Evolutionary conservation across 352 stramenopile species (phyloP).

Genomic region (Phytophthora tubulina): DNA sequence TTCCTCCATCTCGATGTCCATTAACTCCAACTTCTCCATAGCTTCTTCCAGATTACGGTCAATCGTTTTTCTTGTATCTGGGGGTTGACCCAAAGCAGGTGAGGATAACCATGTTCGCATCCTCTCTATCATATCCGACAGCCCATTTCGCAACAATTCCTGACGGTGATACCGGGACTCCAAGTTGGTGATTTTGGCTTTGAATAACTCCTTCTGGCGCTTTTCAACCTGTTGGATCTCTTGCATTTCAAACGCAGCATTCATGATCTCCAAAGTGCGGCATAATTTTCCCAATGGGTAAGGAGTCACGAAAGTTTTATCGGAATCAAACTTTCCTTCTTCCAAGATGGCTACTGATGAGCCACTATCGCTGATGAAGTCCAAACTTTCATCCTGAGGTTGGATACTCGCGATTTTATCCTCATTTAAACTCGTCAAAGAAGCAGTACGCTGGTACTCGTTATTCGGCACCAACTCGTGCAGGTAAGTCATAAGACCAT

Average conservation of each 20-base stretch:
- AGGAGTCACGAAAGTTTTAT: slow-evolving; percentile 23
- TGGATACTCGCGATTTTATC: slow-evolving; percentile 23
- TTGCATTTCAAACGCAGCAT: slow-evolving; percentile 58
- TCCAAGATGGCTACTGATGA: slow-evolving; percentile 55
- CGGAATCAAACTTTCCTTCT: slow-evolving; percentile 29
- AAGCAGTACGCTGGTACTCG: slow-evolving; percentile 9
- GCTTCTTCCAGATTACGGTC: slow-evolving; percentile 34
- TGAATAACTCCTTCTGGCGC: slow-evolving; percentile 31
- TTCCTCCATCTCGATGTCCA: slow-evolving; percentile 45
- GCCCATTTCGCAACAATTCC: slow-evolving; percentile 39
- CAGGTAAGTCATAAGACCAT: slow-evolving; percentile 32
- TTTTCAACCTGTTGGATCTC: slow-evolving; percentile 42
- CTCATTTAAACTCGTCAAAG: slow-evolving; percentile 23
- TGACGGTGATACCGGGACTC: slow-evolving; percentile 48
- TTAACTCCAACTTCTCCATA: slow-evolving; percentile 40
- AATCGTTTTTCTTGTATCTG: slow-evolving; percentile 13
- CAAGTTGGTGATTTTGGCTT: slow-evolving; percentile 42
- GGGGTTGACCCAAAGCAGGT: slow-evolving; percentile 4
- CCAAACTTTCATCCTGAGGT: slow-evolving; percentile 29
- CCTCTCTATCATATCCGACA: slow-evolving; percentile 51
- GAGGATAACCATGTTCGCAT: slow-evolving; percentile 49
- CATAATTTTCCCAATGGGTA: slow-evolving; percentile 57
- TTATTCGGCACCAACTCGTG: slow-evolving; percentile 28
- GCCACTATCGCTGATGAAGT: slow-evolving; percentile 46
- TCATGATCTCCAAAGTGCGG: slow-evolving; percentile 66